Evolutionary conservation across 352 stramenopile genomes (phyloP).

Genomic region (Globisporangium acanthophoron): DNA sequence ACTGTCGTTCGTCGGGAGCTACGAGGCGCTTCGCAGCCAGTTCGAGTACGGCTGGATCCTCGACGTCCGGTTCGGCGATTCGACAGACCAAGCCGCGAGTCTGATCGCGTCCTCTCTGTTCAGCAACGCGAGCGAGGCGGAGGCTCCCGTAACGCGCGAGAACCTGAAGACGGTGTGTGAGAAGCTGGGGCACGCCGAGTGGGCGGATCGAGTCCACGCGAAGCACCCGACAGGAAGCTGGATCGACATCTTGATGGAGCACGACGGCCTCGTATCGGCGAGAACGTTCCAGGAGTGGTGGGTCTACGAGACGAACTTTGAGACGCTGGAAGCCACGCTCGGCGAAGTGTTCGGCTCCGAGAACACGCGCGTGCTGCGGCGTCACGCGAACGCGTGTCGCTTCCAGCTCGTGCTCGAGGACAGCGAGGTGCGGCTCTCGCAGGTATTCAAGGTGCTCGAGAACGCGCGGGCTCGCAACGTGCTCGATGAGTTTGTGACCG

Average conservation of each 20-base stretch:
- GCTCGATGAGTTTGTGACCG: conserved; percentile 10
- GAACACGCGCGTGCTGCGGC: conserved; percentile 13
- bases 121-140: not conserved
- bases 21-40: conserved; percentile 5
- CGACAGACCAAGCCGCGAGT: not conserved
- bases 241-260: conserved; percentile 8
- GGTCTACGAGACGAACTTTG: conserved; percentile 10
- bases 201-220: conserved; percentile 4
- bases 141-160: conserved; percentile 4
- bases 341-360: conserved; percentile 14
- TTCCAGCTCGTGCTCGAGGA: conserved; percentile 19
- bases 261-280: conserved; percentile 8
- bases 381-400: conserved; percentile 10
- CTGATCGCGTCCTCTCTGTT: not conserved
- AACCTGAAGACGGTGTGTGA: conserved; percentile 4
- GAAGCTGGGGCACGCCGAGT: conserved; percentile 11
- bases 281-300: conserved; percentile 12
- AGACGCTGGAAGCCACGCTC: conserved; percentile 6
- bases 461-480: not conserved
- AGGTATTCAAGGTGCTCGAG: conserved; percentile 25
- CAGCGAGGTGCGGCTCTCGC: conserved; percentile 16
- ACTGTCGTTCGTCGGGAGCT: conserved; percentile 13
- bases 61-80: conserved; percentile 2
- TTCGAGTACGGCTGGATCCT: conserved; percentile 22
- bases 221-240: conserved; percentile 15